Conservation (phyloP, 2,329 filamentous ascomycete species). For the Fusarium sp. region DNA sequence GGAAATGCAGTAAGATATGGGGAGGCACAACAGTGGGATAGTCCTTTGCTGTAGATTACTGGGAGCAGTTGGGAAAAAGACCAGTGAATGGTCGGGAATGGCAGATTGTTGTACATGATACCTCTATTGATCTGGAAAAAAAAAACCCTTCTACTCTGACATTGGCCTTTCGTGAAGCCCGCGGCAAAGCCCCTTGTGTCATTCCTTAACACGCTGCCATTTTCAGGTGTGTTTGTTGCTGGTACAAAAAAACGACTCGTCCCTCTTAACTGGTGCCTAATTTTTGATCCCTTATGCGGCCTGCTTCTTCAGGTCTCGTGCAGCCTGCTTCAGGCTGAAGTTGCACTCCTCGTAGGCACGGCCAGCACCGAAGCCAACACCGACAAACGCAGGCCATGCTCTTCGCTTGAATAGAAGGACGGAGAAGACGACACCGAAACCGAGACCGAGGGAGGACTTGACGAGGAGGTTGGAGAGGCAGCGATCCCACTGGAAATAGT, state of each 20-base stretch:
- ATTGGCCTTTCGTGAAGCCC: slow-evolving; percentile 45
- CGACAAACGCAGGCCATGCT: slow-evolving; percentile 96
- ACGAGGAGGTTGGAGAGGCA: slow-evolving; percentile 98
- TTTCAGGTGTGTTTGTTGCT: slow-evolving; percentile 46
- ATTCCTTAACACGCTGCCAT: slow-evolving; percentile 41
- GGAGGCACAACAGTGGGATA: slow-evolving; percentile 32
- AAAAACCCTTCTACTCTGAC: slow-evolving; percentile 48
- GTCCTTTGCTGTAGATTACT: slow-evolving; percentile 12
- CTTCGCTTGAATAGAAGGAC: slow-evolving; percentile 98
- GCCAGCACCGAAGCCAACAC: slow-evolving; percentile 93
- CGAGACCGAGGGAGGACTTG: slow-evolving; percentile 94
- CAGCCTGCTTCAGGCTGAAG: slow-evolving; percentile 75
- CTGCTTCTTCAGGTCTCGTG: slow-evolving; percentile 69
- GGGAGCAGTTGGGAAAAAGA: neutral
- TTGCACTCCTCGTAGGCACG: slow-evolving; percentile 99
- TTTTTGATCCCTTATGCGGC: slow-evolving; percentile 52
- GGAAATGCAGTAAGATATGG: slow-evolving; percentile 22
- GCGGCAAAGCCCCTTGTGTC: slow-evolving; percentile 36
- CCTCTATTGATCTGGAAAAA: slow-evolving; percentile 50
- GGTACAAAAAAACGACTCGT: slow-evolving; percentile 39
- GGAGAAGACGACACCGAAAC: slow-evolving; percentile 98
- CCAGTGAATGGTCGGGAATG: slow-evolving; percentile 20
- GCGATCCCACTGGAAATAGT: slow-evolving; percentile 85
- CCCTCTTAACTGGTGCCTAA: slow-evolving; percentile 9
- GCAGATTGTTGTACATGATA: slow-evolving; percentile 53